These are phyloP conservation scores for Carex littledalei DNA, from an alignment of 176 grass and related monocot species.

Conservation along the genomic window DNA sequence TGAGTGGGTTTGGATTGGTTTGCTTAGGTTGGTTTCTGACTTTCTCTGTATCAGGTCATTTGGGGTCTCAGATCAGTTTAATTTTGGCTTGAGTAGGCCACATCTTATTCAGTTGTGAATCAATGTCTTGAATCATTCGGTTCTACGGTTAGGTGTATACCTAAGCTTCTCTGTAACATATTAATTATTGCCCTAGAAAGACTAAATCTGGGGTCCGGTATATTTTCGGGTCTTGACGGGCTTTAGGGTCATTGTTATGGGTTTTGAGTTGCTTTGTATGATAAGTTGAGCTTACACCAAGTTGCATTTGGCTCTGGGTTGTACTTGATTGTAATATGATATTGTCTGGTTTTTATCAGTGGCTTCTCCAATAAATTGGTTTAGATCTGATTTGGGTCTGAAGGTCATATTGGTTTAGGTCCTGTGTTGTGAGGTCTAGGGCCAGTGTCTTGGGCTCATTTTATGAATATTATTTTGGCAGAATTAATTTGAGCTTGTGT, in stretches of 20 bases:
- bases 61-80: no score
- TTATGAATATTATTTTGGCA: neutral
- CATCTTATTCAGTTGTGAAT: neutral
- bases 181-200: neutral
- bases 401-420: neutral
- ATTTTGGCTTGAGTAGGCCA: no score
- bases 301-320: neutral
- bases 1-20: neutral
- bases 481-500: neutral
- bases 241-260: neutral
- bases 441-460: neutral
- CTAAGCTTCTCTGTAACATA: neutral
- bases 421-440: neutral
- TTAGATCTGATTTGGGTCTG: neutral
- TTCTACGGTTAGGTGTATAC: neutral
- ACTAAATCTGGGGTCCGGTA: neutral
- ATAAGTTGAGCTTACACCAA: neutral
- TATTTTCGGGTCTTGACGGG: neutral
- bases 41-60: neutral
- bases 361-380: neutral
- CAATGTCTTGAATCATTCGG: neutral
- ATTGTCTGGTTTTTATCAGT: neutral
- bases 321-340: neutral
- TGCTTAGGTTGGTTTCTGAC: neutral
- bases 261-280: neutral